Evolutionary conservation across 768 basidiomycete species (phyloP).

Genomic region (Pisolithus albus): DNA sequence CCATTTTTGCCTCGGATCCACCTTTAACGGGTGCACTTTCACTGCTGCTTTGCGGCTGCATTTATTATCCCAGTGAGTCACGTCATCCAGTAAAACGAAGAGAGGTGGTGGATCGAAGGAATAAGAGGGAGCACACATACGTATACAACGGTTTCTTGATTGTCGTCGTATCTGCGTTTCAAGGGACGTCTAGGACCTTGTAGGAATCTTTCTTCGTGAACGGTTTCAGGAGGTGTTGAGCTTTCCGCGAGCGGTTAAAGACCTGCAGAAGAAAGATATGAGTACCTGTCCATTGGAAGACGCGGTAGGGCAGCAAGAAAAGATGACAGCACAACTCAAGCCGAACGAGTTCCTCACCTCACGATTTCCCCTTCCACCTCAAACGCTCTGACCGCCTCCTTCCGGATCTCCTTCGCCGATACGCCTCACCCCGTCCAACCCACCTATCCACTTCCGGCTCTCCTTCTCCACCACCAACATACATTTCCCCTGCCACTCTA

Average conservation of each 20-base stretch:
- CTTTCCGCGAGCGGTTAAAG: conserved; percentile 65
- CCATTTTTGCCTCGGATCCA: conserved; percentile 94
- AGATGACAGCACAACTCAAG: too few relatives aligned
- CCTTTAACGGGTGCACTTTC: conserved; percentile 93
- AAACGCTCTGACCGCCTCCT: conserved; percentile 73
- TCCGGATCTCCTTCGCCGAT: conserved; percentile 74
- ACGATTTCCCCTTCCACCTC: conserved; percentile 67
- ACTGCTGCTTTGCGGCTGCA: conserved; percentile 72
- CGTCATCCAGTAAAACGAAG: too few relatives aligned
- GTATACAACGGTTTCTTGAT: conserved; percentile 94
- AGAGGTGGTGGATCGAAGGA: too few relatives aligned
- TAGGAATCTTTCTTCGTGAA: conserved; percentile 94
- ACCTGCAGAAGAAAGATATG: conserved; percentile 38
- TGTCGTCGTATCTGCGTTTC: conserved; percentile 82
- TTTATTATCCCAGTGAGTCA: neutral
- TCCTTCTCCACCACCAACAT: conserved; percentile 36
- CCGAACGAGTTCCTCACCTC: conserved; percentile 45
- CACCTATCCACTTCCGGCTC: conserved; percentile 67
- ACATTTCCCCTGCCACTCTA: conserved; percentile 23
- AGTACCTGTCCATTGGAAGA: too few relatives aligned
- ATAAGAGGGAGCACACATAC: neutral
- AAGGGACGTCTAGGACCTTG: conserved; percentile 81
- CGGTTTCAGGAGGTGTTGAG: conserved; percentile 83
- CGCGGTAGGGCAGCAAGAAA: too few relatives aligned
- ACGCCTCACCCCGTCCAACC: conserved; percentile 62